Evolutionary conservation across 2,329 filamentous ascomycete species (phyloP), one percentile per base, ranked within the genome.

Genomic region (Aureobasidium uvarum): DNA sequence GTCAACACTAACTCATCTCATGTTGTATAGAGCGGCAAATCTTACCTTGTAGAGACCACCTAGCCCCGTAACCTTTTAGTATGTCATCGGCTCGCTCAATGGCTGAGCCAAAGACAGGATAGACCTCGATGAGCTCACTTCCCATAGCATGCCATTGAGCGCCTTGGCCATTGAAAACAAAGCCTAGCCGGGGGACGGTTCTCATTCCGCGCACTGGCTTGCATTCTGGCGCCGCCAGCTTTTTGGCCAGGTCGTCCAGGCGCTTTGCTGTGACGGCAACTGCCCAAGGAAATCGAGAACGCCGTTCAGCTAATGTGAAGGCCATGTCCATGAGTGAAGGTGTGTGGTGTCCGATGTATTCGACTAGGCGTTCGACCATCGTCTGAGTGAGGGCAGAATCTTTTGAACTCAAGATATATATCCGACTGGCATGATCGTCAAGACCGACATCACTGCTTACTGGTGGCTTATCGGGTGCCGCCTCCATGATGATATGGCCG

Each of bases 111-210:
- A n/a, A n/a, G n/a, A n/a, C n/a, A n/a, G n/a, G n/a, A n/a, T n/a
- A n/a, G n/a, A n/a, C n/a, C n/a, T 1, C 33, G 48, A 66, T 59
- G 1, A 28, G 45, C 10, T 25, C 28, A 28, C 63, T 8, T 5
- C n/a, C 33, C 65, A 59, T 64, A 10, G 13, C n/a, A 23, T 46
- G 48, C 70, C 70, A 76, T 66, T 77, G 75, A 2, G 74, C 74
- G 18, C 75, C 75, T 67, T 77, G 75, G 1, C 75, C 75, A 3
- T 74, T 77, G 67, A 77, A 77, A n/a, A 77, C 54, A n/a, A n/a
- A n/a, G n/a, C n/a, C n/a, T n/a, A n/a, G n/a, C n/a, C n/a, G n/a
- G n/a, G n/a, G n/a, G n/a, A n/a, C n/a, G n/a, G n/a, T n/a, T n/a
- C n/a, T n/a, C 6, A 28, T 36, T 4, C 45, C 4, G 7, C 7